These are phyloP conservation scores for Boletus edulis DNA, from an alignment of 768 basidiomycete genomes.

Conservation along the genomic window DNA sequence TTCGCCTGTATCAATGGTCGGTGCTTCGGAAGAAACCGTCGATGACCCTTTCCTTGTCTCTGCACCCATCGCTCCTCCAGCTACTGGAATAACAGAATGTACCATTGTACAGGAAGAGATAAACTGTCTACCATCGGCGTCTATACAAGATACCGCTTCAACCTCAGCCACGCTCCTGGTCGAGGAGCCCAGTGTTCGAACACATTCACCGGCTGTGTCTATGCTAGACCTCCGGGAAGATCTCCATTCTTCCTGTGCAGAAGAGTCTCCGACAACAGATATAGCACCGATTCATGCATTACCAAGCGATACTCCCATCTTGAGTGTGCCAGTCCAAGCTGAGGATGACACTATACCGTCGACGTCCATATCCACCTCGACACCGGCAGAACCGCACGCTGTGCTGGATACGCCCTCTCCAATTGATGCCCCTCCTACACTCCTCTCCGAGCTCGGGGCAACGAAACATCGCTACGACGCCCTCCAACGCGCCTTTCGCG, in stretches of 20 bases:
- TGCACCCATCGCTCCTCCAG: neutral
- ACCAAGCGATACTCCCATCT: neutral
- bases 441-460: slow-evolving; percentile 45
- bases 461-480: slow-evolving; percentile 56
- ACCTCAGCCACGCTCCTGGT: slow-evolving; percentile 9
- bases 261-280: neutral
- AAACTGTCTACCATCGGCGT: neutral
- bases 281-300: neutral
- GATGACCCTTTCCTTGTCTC: slow-evolving; percentile 11
- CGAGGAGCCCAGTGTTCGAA: slow-evolving; percentile 3
- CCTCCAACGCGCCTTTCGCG: slow-evolving; percentile 61
- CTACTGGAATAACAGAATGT: neutral
- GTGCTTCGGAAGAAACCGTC: neutral
- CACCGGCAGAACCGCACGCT: neutral
- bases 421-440: slow-evolving; percentile 19
- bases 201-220: slow-evolving; percentile 19
- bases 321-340: neutral
- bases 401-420: neutral
- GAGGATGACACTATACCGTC: neutral
- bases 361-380: neutral
- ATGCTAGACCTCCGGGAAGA: slow-evolving; percentile 13
- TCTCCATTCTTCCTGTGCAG: neutral
- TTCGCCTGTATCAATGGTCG: slow-evolving; percentile 1
- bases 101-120: neutral
- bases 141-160: slow-evolving; percentile 3